Evolutionary conservation across 495 filamentous ascomycete species (phyloP).

Genomic region (Daldinia loculata): DNA sequence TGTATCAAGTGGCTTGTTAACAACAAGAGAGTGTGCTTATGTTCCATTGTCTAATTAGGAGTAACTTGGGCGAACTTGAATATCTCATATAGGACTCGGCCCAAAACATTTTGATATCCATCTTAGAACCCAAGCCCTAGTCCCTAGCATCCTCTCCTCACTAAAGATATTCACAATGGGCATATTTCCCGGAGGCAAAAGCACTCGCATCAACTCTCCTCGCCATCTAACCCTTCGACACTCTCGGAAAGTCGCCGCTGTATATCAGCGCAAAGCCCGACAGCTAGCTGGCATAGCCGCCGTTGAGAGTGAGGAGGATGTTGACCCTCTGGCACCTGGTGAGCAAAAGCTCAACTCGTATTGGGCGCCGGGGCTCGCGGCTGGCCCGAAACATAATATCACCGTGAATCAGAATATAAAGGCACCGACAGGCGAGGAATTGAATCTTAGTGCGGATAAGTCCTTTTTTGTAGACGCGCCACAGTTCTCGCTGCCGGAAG

Average conservation of each 20-base stretch:
- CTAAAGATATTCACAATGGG: constrained; percentile 20
- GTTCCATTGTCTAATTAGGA: not conserved
- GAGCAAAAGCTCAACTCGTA: not conserved
- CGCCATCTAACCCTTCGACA: constrained; percentile 46
- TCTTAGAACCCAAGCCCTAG: not conserved
- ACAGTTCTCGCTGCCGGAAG: constrained; percentile 25
- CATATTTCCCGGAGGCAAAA: constrained; percentile 32
- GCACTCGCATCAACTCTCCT: constrained; percentile 32
- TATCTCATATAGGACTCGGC: not conserved
- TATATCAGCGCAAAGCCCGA: not conserved
- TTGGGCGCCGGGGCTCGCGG: not conserved
- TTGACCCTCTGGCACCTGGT: not conserved
- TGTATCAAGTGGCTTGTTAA: not conserved
- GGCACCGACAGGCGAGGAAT: not conserved
- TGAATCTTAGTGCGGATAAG: constrained; percentile 10
- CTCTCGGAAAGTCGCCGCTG: constrained; percentile 16
- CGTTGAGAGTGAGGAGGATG: not conserved
- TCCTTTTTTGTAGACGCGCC: constrained; percentile 28
- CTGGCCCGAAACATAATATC: not conserved
- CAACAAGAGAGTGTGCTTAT: not conserved
- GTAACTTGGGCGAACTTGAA: not conserved
- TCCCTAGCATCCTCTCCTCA: not conserved
- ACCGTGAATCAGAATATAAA: not conserved
- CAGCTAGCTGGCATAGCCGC: not conserved
- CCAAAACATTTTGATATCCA: not conserved